Evolutionary conservation across 1,139 yeast genomes (phyloP), one percentile per base, ranked within the genome.

Genomic region (Kodamaea arcana): DNA sequence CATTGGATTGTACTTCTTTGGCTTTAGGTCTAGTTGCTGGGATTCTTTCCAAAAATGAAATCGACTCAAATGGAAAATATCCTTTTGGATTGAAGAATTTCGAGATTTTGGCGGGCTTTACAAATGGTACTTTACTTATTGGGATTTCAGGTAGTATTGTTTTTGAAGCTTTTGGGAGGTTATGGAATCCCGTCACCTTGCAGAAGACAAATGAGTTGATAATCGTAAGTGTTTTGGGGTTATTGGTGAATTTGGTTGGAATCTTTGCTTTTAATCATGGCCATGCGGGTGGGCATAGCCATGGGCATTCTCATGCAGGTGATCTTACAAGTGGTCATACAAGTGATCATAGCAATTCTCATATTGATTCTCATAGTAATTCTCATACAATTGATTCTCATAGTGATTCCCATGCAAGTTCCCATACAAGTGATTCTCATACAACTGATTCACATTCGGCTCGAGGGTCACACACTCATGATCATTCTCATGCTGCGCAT

Each of bases 51-150:
- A 73, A 73, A 36, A 58, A 62, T 21, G 62, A 64, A 11, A 56
- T 63, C 31, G 61, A 68, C 35, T 78, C 90, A 7, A 79, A 78
- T 38, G 73, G 81, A 11, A 71, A 78, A 39, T 92, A 76, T 51
- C 97, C 98, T 0, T 88, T 86, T 62, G 97, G 97, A 0, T 67
- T 90, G 39, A 72, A 80, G 11, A 79, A 87, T 54, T 80, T 92
- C 32, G 98, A 90, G 52, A 87, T 94, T 1, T 69, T 94, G 39
- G 94, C 97, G 0, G 98, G 98, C 0, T 92, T 92, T 50, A 85
- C 97, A 5, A 92, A 92, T 56, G 98, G 96, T 8, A 83, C 94
- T 5, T 60, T 92, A 32, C 66, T 92, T 32, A 62, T 94, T 21
- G 97, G 95, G 2, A 92, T 92, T 31, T 88, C 92, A 20, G 83